These are phyloP conservation scores for Penicillium polonicum DNA, from an alignment of 2,329 filamentous ascomycete genomes.

Conservation along the genomic window DNA sequence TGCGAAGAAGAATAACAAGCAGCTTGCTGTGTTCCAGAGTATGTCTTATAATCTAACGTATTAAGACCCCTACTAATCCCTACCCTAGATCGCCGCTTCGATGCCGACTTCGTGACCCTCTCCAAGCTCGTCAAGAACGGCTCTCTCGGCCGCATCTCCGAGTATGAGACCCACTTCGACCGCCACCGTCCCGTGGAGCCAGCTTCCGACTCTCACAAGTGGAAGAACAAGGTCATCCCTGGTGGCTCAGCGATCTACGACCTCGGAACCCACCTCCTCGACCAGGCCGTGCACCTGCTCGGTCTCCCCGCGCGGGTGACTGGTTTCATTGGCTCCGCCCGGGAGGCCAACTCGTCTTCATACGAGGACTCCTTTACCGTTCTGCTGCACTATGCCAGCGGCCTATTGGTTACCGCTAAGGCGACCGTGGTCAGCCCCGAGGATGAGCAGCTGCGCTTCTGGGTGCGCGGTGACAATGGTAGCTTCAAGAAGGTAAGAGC, in stretches of 20 bases:
- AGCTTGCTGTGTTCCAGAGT: slow-evolving; percentile 70
- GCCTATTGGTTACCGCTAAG: slow-evolving; percentile 67
- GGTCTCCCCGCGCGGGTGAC: slow-evolving; percentile 67
- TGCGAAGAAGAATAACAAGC: slow-evolving; percentile 51
- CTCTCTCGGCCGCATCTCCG: slow-evolving; percentile 67
- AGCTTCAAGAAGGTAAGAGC: slow-evolving; percentile 68
- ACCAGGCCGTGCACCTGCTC: slow-evolving; percentile 70
- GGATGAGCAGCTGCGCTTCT: slow-evolving; percentile 68
- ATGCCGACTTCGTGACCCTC: slow-evolving; percentile 72
- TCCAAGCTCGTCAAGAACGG: slow-evolving; percentile 60
- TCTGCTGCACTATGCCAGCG: slow-evolving; percentile 63
- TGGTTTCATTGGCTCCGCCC: slow-evolving; percentile 66
- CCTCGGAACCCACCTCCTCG: slow-evolving; percentile 72
- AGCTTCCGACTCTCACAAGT: slow-evolving; percentile 45
- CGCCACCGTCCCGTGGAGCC: slow-evolving; percentile 64
- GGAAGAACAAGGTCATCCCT: slow-evolving; percentile 67
- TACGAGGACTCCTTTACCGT: slow-evolving; percentile 57
- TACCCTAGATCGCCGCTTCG: slow-evolving; percentile 64
- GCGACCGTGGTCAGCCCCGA: slow-evolving; percentile 69
- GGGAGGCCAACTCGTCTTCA: slow-evolving; percentile 55
- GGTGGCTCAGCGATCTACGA: slow-evolving; percentile 72
- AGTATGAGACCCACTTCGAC: slow-evolving; percentile 80
- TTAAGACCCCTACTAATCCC: slow-evolving; percentile 4
- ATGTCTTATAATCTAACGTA: slow-evolving; percentile 13
- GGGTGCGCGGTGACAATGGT: slow-evolving; percentile 72